Evolutionary conservation across 805 yeast genomes (phyloP).

Genomic region (Nematodospora valgi): DNA sequence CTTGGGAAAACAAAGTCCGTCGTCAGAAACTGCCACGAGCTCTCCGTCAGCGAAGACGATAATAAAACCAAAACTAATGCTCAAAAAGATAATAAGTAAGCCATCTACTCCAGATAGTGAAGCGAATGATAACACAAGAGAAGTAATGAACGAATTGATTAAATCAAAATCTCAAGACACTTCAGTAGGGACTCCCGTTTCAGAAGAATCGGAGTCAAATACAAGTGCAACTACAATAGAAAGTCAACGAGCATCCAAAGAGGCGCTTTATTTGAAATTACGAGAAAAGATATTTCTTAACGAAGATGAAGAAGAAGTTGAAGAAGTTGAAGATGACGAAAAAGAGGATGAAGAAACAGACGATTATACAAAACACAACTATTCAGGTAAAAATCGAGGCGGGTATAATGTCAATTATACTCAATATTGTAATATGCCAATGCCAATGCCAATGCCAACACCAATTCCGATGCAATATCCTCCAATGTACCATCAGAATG

Average conservation of each 20-base stretch:
- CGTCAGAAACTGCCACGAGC: constrained; percentile 1
- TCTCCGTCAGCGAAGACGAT: not conserved
- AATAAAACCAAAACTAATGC: constrained; percentile 15
- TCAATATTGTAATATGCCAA: no score
- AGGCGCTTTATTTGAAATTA: constrained; percentile 36
- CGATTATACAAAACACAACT: not conserved
- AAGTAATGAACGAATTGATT: no score
- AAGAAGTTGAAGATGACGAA: constrained; percentile 14
- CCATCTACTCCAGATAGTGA: constrained; percentile 2
- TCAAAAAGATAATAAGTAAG: constrained; percentile 11
- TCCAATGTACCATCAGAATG: not conserved
- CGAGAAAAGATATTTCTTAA: constrained; percentile 34
- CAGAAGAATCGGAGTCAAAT: constrained; percentile 8
- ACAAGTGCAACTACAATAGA: constrained; percentile 20
- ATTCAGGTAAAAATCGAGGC: not conserved
- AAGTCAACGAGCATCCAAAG: constrained; percentile 27
- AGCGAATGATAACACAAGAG: constrained; percentile 2
- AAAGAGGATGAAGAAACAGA: constrained; percentile 9
- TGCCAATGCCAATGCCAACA: constrained; percentile 4
- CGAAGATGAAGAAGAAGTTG: constrained; percentile 13
- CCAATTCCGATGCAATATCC: not conserved
- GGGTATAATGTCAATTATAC: no score
- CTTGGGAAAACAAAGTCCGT: not conserved
- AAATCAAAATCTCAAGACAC: constrained; percentile 3
- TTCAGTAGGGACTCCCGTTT: constrained; percentile 4